phyloP scores from a whole-genome alignment of 1,284 basidiomycete species.

The Ceratobasidium sp. region DNA sequence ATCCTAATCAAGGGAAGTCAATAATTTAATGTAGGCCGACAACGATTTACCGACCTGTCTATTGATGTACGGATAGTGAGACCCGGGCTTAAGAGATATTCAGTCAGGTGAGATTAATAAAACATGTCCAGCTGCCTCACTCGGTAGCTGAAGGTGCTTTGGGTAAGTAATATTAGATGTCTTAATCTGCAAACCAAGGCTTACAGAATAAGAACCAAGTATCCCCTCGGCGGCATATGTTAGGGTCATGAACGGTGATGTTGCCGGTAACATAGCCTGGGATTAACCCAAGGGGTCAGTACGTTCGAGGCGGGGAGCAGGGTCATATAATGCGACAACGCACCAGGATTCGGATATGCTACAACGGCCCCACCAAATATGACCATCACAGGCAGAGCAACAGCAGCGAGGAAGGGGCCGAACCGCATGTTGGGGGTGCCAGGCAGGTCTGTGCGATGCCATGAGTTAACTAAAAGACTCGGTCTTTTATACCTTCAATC shows the following conservation, averaged over 20 bases:
- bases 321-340: not conserved
- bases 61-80: conserved; percentile 65
- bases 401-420: too few species aligned
- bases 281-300: too few species aligned
- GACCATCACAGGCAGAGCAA: too few species aligned
- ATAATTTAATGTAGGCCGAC: not conserved
- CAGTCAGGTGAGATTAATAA: not conserved
- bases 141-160: conserved; percentile 32
- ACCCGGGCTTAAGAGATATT: conserved; percentile 58
- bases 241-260: conserved; percentile 61
- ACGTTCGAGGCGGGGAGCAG: too few species aligned
- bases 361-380: too few species aligned
- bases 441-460: too few species aligned
- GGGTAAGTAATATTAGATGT: conserved; percentile 2
- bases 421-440: too few species aligned
- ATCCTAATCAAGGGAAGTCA: not conserved
- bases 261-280: conserved; percentile 59
- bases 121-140: conserved; percentile 12
- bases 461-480: too few species aligned
- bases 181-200: conserved; percentile 44
- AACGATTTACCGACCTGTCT: conserved; percentile 57
- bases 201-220: conserved; percentile 65
- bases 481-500: too few species aligned
- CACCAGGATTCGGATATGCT: conserved; percentile 30
- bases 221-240: conserved; percentile 65